phyloP scores from a whole-genome alignment of 2,329 filamentous ascomycete genomes.

The Fusarium tjaetaba region DNA sequence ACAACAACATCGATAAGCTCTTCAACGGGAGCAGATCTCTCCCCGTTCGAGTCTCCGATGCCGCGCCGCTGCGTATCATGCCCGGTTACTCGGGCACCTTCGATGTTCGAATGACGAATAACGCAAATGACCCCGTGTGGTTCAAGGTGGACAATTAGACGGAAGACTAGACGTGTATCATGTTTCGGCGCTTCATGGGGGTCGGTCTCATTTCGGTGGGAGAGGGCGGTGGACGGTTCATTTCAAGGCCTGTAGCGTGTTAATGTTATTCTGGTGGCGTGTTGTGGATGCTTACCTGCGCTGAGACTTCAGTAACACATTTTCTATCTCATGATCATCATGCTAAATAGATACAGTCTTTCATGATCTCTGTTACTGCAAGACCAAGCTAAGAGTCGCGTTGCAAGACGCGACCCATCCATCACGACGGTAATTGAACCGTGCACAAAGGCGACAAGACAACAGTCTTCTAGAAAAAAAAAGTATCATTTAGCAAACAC shows the following conservation, averaged over 20 bases:
- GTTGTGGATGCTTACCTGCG: not conserved
- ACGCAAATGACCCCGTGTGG: not conserved
- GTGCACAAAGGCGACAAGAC: not conserved
- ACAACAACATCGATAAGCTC: not conserved
- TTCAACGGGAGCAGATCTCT: not conserved
- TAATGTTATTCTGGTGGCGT: not conserved
- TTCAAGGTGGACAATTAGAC: conserved; percentile 16
- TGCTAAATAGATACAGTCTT: not conserved
- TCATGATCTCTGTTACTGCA: too few species aligned
- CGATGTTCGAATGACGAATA: conserved; percentile 11
- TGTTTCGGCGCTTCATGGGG: not conserved
- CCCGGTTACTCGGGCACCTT: not conserved
- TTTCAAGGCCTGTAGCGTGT: not conserved
- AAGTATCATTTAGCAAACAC: conserved; percentile 23
- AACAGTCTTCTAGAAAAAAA: not conserved
- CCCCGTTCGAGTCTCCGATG: not conserved
- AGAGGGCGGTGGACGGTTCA: not conserved
- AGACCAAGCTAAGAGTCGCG: not conserved
- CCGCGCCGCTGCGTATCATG: not conserved
- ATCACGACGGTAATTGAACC: not conserved
- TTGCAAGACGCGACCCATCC: not conserved
- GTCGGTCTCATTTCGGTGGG: not conserved
- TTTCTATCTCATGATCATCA: not conserved
- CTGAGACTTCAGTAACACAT: not conserved
- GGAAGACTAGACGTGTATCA: too few species aligned